Evolutionary conservation across 768 basidiomycete species (phyloP).

Genomic region (Russula olivacea): DNA sequence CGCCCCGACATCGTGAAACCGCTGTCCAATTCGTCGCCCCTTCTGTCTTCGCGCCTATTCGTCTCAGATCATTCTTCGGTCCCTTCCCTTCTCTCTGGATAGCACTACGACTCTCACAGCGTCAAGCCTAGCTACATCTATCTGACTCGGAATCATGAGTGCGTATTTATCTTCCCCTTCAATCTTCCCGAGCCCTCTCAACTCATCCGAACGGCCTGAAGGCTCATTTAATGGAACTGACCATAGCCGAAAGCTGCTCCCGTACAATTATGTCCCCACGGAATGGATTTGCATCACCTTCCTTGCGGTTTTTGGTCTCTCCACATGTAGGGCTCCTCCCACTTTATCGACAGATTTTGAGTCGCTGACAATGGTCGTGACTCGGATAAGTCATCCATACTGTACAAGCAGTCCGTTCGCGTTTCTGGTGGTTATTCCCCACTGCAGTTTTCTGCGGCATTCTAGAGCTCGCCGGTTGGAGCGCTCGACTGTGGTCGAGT

Average conservation of each 20-base stretch:
- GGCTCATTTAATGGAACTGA: slow-evolving; percentile 6
- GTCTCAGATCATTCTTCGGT: too few relatives aligned
- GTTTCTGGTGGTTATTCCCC: slow-evolving; percentile 12
- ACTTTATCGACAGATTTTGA: background rate
- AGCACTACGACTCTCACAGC: too few relatives aligned
- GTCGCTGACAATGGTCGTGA: background rate
- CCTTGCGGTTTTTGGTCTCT: slow-evolving; percentile 32
- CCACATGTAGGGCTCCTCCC: slow-evolving; percentile 28
- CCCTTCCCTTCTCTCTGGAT: too few relatives aligned
- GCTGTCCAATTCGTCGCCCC: too few relatives aligned
- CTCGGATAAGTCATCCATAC: slow-evolving; percentile 6
- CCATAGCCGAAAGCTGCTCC: background rate
- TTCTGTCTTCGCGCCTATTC: too few relatives aligned
- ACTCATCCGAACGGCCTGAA: background rate
- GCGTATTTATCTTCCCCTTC: background rate
- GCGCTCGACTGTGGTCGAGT: slow-evolving; percentile 20
- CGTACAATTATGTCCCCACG: slow-evolving; percentile 36
- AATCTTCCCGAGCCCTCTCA: background rate
- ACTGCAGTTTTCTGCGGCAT: slow-evolving; percentile 15
- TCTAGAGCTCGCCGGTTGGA: slow-evolving; percentile 19
- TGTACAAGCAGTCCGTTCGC: slow-evolving; percentile 13
- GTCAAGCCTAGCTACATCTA: too few relatives aligned
- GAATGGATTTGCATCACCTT: slow-evolving; percentile 36
- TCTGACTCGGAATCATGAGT: slow-evolving; percentile 7
- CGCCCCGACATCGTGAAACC: too few relatives aligned